These are phyloP conservation scores for Achaetomium macrosporum DNA, from an alignment of 2,329 filamentous ascomycete species.

Conservation along the genomic window DNA sequence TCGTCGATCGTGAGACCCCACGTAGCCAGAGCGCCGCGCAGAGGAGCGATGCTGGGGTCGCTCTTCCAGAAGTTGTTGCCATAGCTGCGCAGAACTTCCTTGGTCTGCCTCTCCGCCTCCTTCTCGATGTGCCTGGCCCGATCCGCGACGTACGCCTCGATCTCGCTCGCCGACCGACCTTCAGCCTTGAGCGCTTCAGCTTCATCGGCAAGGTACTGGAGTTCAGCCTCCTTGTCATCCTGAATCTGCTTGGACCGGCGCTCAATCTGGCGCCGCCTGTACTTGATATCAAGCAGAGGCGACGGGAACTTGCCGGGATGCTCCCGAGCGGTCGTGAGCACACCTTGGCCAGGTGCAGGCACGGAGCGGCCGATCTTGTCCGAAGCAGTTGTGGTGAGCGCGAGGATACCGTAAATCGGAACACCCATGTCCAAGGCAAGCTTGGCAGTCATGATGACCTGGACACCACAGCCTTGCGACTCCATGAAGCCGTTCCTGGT, in stretches of 20 bases:
- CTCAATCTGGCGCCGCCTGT: constrained; percentile 90
- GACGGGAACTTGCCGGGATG: constrained; percentile 87
- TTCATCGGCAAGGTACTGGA: constrained; percentile 89
- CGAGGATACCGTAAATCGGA: constrained; percentile 91
- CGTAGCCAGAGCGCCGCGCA: constrained; percentile 91
- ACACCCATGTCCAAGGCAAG: constrained; percentile 98
- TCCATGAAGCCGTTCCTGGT: constrained; percentile 99
- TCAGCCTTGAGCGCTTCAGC: constrained; percentile 84
- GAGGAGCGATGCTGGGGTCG: constrained; percentile 85
- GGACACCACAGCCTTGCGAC: constrained; percentile 95
- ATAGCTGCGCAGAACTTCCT: constrained; percentile 84
- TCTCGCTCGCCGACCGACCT: constrained; percentile 66
- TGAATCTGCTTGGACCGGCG: constrained; percentile 91
- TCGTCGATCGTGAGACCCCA: constrained; percentile 98
- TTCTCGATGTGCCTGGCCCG: constrained; percentile 80
- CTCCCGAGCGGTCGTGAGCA: constrained; percentile 91
- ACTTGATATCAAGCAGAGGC: constrained; percentile 93
- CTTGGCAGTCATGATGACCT: constrained; percentile 96
- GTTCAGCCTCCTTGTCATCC: constrained; percentile 92
- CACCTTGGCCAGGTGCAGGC: constrained; percentile 92
- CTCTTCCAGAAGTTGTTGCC: constrained; percentile 99
- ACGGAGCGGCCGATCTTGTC: constrained; percentile 99
- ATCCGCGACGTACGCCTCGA: constrained; percentile 72
- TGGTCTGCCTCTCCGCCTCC: constrained; percentile 84
- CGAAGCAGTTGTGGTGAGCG: constrained; percentile 89